A percentile compares a stretch with the other conserved stretches of the same genome.
Evolutionary conservation across 176 grass and related monocot genomes (phyloP).

Genomic region (Poa annua): DNA sequence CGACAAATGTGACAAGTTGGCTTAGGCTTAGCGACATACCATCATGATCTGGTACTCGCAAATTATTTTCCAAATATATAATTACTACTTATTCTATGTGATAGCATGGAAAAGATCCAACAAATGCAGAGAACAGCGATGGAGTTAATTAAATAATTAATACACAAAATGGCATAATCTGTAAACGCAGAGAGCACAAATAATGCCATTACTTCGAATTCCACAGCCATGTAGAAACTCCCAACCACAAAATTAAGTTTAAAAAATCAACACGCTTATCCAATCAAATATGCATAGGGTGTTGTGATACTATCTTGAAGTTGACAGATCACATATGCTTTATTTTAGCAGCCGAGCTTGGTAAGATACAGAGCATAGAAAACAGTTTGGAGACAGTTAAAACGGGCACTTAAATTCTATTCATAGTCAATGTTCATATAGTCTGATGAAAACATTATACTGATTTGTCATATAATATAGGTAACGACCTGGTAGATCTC

Average conservation of each 20-base stretch:
- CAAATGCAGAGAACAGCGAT: neutral
- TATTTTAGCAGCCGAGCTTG: neutral
- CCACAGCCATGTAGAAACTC: neutral
- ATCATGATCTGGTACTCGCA: neutral
- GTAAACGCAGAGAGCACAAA: neutral
- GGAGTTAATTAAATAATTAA: neutral
- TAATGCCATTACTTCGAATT: neutral
- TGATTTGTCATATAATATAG: conserved; percentile 29
- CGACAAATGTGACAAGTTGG: neutral
- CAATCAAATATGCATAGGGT: neutral
- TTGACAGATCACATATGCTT: neutral
- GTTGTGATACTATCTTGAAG: conserved; percentile 20
- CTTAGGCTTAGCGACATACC: neutral
- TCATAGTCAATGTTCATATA: conserved; percentile 21
- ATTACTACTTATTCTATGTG: conserved; percentile 12
- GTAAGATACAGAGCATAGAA: conserved; percentile 1
- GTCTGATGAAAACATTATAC: conserved; percentile 21
- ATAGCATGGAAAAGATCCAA: conserved; percentile 16
- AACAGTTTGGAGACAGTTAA: conserved; percentile 9
- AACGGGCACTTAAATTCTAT: neutral
- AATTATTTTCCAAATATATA: conserved; percentile 20
- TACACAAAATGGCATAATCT: neutral
- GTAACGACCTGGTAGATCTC: conserved; percentile 66
- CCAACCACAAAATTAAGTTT: neutral
- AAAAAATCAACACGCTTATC: neutral